These are phyloP conservation scores for Lathyrus oleraceus DNA, from an alignment of 306 rosid genomes.

Conservation along the genomic window DNA sequence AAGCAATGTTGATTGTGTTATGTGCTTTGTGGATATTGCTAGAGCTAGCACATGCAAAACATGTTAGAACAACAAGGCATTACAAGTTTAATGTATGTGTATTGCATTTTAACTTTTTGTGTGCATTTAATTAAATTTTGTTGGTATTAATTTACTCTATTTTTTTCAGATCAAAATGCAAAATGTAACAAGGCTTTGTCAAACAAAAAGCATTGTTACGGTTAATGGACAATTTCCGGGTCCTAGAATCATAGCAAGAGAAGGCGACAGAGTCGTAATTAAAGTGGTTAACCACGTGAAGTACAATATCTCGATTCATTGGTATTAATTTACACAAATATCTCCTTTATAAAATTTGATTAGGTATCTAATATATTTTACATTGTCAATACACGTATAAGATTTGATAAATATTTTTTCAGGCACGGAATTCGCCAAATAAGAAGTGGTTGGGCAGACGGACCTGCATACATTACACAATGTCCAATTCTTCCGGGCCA, in stretches of 20 bases:
- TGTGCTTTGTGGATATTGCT: conserved; percentile 46
- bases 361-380: not conserved
- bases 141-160: not conserved
- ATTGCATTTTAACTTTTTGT: conserved; percentile 7
- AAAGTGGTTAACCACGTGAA: conserved; percentile 67
- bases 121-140: not conserved
- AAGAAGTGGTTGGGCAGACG: conserved; percentile 78
- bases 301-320: conserved; percentile 61
- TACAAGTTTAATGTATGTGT: conserved; percentile 63
- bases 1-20: conserved; percentile 31
- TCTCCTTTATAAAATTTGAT: too few species aligned
- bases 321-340: conserved; percentile 36
- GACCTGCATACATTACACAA: conserved; percentile 75
- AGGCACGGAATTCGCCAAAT: conserved; percentile 71
- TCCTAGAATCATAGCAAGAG: conserved; percentile 74
- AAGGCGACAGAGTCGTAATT: conserved; percentile 63
- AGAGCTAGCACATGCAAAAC: conserved; percentile 45
- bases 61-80: conserved; percentile 61
- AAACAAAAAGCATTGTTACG: conserved; percentile 68
- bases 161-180: conserved; percentile 50
- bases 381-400: not conserved
- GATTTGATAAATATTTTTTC: not conserved
- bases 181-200: conserved; percentile 67
- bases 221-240: conserved; percentile 71
- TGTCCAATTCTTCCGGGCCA: conserved; percentile 73